Evolutionary conservation across 192 early-diverging fungal genomes (phyloP), one percentile per base, ranked within the genome.

Genomic region (Lobosporangium transversale): DNA sequence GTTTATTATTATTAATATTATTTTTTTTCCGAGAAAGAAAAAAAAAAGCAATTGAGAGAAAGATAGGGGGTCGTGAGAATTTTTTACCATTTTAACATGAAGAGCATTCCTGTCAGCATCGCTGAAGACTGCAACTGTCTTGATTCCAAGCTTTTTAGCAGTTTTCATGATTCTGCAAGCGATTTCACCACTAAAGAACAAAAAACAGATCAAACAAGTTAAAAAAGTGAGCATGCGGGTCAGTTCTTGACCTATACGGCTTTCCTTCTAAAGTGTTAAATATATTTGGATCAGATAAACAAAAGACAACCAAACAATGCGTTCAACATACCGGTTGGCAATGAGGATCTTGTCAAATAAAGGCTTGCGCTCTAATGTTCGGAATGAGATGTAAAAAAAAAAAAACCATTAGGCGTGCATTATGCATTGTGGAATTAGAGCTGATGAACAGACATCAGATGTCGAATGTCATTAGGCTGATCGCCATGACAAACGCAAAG

Each of bases 331-430:
- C 79, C 96, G 88, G 80, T 98, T 98, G 44, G 95, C 97, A 62
- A 98, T 93, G 49, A 98, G 86, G 51, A 98, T 96, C 83, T 98
- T 98, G 84, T 96, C 90, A 79, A 98, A 96, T 48, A 94, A 79
- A 30, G 93, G 93, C 62, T 93, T 91, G 40, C 84, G 84, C 44
- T 78, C 85, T 87, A 80, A 14, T 43, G 3, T 52, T 44, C 30
- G 21, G 33, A n/a, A 31, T 10, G 18, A n/a, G 12, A 27, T 59
- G 37, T 15, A 47, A 31, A 24, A n/a, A n/a, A n/a, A n/a, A n/a
- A n/a, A n/a, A n/a, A n/a, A n/a, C n/a, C n/a, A n/a, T n/a, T n/a
- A n/a, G n/a, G n/a, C n/a, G n/a, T n/a, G n/a, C n/a, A n/a, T n/a
- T 15, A 21, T 32, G 17, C 10, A 53, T 40, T 20, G 17, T 31